phyloP scores from a whole-genome alignment of 2,329 filamentous ascomycete genomes.

The Emmonsiellopsis sp. region DNA sequence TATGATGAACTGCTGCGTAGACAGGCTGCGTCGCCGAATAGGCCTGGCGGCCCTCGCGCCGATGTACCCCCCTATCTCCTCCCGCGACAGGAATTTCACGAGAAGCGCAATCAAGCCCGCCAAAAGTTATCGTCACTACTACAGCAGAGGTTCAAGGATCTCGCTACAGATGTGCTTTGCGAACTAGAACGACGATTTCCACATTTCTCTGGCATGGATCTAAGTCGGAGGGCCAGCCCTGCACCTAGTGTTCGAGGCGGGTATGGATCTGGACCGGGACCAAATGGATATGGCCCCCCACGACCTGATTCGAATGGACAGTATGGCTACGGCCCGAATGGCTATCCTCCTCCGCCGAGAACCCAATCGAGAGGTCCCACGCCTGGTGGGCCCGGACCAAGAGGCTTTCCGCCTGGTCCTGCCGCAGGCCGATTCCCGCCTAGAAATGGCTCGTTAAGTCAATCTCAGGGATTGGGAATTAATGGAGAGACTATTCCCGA shows the following conservation, averaged over 20 bases:
- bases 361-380: conserved; percentile 33
- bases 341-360: conserved; percentile 25
- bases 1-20: conserved; percentile 88
- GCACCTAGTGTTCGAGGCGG: conserved; percentile 48
- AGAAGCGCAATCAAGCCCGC: conserved; percentile 94
- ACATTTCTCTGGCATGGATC: conserved; percentile 60
- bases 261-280: conserved; percentile 46
- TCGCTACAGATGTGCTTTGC: conserved; percentile 92
- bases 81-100: conserved; percentile 85
- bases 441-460: conserved; percentile 31
- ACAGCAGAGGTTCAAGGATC: conserved; percentile 74
- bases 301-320: conserved; percentile 15
- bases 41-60: conserved; percentile 32
- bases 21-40: conserved; percentile 51
- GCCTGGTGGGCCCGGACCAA: conserved; percentile 23
- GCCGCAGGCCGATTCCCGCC: conserved; percentile 28
- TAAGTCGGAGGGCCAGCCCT: conserved; percentile 60
- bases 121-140: conserved; percentile 89
- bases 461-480: conserved; percentile 36
- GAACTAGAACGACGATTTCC: conserved; percentile 88
- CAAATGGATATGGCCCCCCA: conserved; percentile 32
- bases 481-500: conserved; percentile 48
- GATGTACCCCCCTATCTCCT: conserved; percentile 61
- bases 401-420: conserved; percentile 8
- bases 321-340: conserved; percentile 20